Percentiles rank a stretch among this genome's conserved stretches.
These are phyloP conservation scores for Steccherinum ochraceum DNA, from an alignment of 768 basidiomycete genomes.

Conservation along the genomic window DNA sequence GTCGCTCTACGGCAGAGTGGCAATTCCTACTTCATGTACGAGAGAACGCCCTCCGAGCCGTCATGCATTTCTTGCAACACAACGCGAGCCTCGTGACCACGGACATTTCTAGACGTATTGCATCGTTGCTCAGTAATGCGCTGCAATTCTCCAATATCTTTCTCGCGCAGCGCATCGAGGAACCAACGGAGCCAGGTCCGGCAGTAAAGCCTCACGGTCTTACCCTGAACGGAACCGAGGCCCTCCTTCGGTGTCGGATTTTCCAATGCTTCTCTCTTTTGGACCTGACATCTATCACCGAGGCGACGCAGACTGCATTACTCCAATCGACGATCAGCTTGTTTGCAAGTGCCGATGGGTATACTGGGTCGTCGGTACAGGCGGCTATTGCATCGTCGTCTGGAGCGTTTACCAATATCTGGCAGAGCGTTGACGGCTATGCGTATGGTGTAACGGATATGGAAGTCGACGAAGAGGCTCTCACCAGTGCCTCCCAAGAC, in stretches of 20 bases:
- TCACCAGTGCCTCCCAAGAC: conserved; percentile 1
- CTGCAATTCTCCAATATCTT: conserved; percentile 88
- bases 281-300: conserved; percentile 73
- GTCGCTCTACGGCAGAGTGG: conserved; percentile 77
- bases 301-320: conserved; percentile 74
- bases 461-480: conserved; percentile 38
- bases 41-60: conserved; percentile 84
- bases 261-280: conserved; percentile 86
- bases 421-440: conserved; percentile 85
- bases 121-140: conserved; percentile 82
- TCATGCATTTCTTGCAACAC: conserved; percentile 80
- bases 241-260: conserved; percentile 75
- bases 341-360: conserved; percentile 85
- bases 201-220: conserved; percentile 35
- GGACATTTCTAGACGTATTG: conserved; percentile 85
- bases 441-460: conserved; percentile 84
- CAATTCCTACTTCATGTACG: conserved; percentile 85
- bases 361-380: conserved; percentile 78
- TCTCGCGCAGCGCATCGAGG: conserved; percentile 62
- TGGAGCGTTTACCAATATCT: conserved; percentile 78
- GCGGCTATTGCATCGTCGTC: conserved; percentile 86
- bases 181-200: conserved; percentile 38
- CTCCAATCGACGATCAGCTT: conserved; percentile 76
- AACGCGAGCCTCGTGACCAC: conserved; percentile 78
- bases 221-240: conserved; percentile 71